Conservation (phyloP, 495 filamentous ascomycete genomes). For the Bathelium albidoporum region DNA sequence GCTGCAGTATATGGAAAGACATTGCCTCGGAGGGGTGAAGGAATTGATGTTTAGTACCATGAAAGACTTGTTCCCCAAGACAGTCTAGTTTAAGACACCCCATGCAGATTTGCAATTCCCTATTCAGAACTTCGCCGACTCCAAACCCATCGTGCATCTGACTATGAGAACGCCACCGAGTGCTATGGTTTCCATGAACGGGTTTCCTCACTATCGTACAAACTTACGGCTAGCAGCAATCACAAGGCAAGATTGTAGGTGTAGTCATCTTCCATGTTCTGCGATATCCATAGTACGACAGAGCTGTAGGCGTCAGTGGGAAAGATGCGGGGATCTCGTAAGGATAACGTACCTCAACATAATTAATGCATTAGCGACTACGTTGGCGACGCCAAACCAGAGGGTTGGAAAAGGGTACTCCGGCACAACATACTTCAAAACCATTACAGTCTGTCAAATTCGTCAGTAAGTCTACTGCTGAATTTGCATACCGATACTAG, state of each 20-base stretch:
- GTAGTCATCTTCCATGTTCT: slow-evolving; percentile 99
- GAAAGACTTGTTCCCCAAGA: slow-evolving; percentile 44
- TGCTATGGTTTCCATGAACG: not conserved
- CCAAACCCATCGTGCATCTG: not conserved
- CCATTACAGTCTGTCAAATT: slow-evolving; percentile 57
- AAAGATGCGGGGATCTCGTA: not conserved
- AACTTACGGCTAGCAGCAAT: not conserved
- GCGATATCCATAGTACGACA: slow-evolving; percentile 86
- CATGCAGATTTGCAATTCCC: not conserved
- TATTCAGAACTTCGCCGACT: not conserved
- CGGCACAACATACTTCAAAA: slow-evolving; percentile 81
- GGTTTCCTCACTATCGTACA: not conserved
- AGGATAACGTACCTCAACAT: slow-evolving; percentile 64
- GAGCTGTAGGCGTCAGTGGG: slow-evolving; percentile 42
- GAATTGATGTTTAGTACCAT: slow-evolving; percentile 77
- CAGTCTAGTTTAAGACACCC: not conserved
- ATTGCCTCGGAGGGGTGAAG: slow-evolving; percentile 55
- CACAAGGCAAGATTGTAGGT: slow-evolving; percentile 87
- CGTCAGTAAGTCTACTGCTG: slow-evolving; percentile 3
- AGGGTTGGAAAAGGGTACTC: slow-evolving; percentile 71
- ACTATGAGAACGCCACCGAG: not conserved
- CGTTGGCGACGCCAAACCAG: slow-evolving; percentile 88
- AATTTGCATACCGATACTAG: not conserved
- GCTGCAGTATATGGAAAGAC: slow-evolving; percentile 55
- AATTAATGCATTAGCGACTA: slow-evolving; percentile 74